Conservation (phyloP, 192 early-diverging fungal genomes). For the Coemansia aciculifera region DNA sequence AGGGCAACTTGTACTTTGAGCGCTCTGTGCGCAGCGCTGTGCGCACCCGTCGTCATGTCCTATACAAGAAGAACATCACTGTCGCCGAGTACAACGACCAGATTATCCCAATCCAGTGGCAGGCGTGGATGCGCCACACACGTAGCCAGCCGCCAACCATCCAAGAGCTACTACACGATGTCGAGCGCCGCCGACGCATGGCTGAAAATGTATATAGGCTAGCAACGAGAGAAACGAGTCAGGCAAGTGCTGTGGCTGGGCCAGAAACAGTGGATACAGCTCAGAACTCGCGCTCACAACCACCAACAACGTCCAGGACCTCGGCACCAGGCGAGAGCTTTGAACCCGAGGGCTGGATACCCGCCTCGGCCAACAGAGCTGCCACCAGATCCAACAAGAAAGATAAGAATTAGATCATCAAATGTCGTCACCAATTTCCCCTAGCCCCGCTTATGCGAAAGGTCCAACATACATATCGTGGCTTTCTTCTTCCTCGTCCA, state of each 20-base stretch:
- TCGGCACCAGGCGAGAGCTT: slow-evolving; percentile 29
- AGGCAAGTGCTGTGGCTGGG: not conserved
- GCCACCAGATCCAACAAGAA: not conserved
- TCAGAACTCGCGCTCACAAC: slow-evolving; percentile 11
- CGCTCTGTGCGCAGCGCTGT: slow-evolving; percentile 15
- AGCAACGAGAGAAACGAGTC: slow-evolving; percentile 11
- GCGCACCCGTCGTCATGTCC: slow-evolving; percentile 35
- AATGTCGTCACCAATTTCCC: not conserved
- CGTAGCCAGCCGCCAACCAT: slow-evolving; percentile 31
- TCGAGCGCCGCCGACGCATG: slow-evolving; percentile 34
- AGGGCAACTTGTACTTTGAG: slow-evolving; percentile 54
- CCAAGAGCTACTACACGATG: slow-evolving; percentile 31
- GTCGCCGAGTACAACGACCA: slow-evolving; percentile 42
- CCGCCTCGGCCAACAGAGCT: not conserved
- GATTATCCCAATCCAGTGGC: slow-evolving; percentile 53
- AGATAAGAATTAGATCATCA: not conserved
- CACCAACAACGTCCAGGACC: slow-evolving; percentile 14
- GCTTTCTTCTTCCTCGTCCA: not conserved
- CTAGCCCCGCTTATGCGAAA: not conserved
- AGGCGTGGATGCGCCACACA: slow-evolving; percentile 56
- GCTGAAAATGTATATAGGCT: slow-evolving; percentile 28
- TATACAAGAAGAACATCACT: slow-evolving; percentile 28
- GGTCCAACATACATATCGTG: not conserved
- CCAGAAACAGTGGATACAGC: not conserved
- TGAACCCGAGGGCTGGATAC: slow-evolving; percentile 37